Evolutionary conservation across 331 rosid genomes (phyloP).

Genomic region (Telfairia occidentalis): DNA sequence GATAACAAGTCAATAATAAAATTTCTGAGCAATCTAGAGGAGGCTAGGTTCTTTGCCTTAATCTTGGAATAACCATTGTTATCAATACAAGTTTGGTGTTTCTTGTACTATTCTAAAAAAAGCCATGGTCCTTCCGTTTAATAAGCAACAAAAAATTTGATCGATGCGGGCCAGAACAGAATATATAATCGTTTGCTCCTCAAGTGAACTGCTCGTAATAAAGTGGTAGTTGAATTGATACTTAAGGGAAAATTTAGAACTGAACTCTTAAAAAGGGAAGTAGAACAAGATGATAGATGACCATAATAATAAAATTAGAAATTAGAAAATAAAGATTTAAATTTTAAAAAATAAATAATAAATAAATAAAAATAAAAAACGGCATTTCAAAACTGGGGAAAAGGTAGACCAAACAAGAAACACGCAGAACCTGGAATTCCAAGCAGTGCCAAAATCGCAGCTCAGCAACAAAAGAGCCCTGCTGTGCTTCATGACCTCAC

Average conservation of each 20-base stretch:
- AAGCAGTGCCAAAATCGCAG: constrained; percentile 75
- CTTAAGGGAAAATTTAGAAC: neutral
- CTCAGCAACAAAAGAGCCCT: constrained; percentile 63
- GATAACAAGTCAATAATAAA: neutral
- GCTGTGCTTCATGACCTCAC: constrained; percentile 56
- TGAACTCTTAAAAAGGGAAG: neutral
- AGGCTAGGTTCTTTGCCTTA: neutral
- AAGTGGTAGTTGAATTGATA: neutral
- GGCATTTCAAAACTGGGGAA: neutral
- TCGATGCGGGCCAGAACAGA: neutral
- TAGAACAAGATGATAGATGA: neutral
- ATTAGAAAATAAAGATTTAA: too few relatives aligned
- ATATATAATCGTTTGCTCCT: neutral
- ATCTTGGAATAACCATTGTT: neutral
- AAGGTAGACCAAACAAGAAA: neutral
- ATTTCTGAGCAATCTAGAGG: neutral
- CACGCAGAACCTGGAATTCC: constrained; percentile 68
- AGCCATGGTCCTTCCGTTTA: neutral
- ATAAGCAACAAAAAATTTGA: neutral
- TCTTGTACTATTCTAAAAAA: neutral
- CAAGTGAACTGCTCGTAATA: neutral
- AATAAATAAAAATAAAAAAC: neutral
- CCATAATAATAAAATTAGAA: too few relatives aligned
- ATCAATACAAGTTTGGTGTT: neutral
- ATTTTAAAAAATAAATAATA: too few relatives aligned